Evolutionary conservation across 2,329 filamentous ascomycete species (phyloP).

Genomic region (Metarhizium album): DNA sequence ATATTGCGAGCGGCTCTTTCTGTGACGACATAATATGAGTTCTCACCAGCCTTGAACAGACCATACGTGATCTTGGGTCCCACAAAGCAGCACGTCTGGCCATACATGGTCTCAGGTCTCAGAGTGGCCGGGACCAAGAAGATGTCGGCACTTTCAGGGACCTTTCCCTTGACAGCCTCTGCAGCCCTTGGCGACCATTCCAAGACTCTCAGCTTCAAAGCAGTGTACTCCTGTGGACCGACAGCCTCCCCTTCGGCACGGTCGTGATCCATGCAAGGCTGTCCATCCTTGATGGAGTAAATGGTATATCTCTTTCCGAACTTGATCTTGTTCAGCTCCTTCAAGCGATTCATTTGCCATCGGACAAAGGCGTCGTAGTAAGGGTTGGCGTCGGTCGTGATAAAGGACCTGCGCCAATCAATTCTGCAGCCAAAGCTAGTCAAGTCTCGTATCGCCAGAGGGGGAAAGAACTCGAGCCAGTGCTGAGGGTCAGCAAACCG

Average conservation of each 20-base stretch:
- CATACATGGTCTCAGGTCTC: conserved; percentile 97
- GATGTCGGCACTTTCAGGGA: conserved; percentile 68
- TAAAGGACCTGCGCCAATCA: conserved; percentile 86
- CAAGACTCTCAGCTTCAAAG: conserved; percentile 79
- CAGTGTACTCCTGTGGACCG: conserved; percentile 83
- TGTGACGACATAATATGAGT: conserved; percentile 76
- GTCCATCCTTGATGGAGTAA: conserved; percentile 46
- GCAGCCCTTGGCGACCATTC: conserved; percentile 76
- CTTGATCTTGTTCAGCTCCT: conserved; percentile 83
- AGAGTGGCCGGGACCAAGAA: conserved; percentile 89
- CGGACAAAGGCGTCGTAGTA: conserved; percentile 93
- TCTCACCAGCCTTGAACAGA: conserved; percentile 67
- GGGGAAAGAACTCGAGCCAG: conserved; percentile 83
- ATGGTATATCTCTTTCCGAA: conserved; percentile 90
- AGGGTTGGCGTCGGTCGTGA: conserved; percentile 92
- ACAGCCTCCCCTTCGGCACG: conserved; percentile 35
- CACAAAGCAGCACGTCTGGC: conserved; percentile 92
- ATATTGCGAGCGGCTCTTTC: conserved; percentile 88
- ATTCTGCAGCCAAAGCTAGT: conserved; percentile 76
- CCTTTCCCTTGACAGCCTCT: conserved; percentile 61
- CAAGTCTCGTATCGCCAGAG: conserved; percentile 55
- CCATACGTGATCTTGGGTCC: conserved; percentile 84
- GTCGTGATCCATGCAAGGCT: conserved; percentile 38
- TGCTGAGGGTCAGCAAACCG: conserved; percentile 83
- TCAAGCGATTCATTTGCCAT: conserved; percentile 94